Conservation (phyloP, 257 asterid species). For the Voacanga thouarsii region DNA sequence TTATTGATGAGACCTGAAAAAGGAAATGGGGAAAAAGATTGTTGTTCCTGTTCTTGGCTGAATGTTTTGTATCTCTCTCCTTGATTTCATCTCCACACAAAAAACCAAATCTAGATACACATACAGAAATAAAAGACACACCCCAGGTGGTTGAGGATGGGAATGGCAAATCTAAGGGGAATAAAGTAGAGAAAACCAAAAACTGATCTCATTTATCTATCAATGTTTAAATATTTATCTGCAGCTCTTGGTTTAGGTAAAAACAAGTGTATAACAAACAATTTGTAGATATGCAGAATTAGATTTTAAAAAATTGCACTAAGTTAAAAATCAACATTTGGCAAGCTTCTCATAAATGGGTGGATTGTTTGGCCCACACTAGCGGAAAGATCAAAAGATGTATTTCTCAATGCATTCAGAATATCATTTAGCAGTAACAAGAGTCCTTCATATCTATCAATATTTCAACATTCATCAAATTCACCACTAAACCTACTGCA, state of each 20-base stretch:
- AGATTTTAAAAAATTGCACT: not conserved
- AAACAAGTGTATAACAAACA: not conserved
- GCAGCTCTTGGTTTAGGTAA: not conserved
- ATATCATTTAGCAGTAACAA: not conserved
- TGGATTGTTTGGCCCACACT: not conserved
- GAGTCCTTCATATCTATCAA: not conserved
- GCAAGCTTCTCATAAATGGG: not conserved
- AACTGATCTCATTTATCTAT: not conserved
- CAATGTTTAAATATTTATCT: not conserved
- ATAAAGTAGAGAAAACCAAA: not conserved
- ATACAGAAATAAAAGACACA: not conserved
- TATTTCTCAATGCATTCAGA: not conserved
- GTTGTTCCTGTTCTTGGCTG: not conserved
- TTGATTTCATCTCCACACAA: not conserved
- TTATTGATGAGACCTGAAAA: not conserved
- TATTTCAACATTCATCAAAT: not conserved
- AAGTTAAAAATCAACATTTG: not conserved
- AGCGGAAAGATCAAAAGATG: not conserved
- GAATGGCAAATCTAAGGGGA: not conserved
- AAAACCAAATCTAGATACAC: not conserved
- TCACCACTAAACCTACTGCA: slow-evolving; percentile 1
- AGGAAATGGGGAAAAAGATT: not conserved
- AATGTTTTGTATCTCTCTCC: not conserved
- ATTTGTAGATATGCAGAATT: not conserved
- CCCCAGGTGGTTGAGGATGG: not conserved